Percentiles rank a stretch among this genome's conserved stretches.
Conservation (phyloP, 139 green algal genomes). For the Chlorella sp. region DNA sequence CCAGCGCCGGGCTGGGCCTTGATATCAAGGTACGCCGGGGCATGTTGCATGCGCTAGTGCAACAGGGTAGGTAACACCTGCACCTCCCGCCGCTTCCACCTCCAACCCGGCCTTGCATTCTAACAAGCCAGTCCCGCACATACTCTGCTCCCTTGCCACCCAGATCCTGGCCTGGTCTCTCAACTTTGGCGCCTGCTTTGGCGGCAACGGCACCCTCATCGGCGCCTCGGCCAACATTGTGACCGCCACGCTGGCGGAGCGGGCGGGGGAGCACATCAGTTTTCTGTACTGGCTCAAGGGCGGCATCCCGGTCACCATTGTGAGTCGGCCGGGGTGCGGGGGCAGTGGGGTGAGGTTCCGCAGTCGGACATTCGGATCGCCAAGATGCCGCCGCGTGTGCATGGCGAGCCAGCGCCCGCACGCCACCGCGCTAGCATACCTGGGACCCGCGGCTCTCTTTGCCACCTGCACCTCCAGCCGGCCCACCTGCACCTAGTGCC, state of each 20-base stretch:
- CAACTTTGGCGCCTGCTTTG: slow-evolving; percentile 26
- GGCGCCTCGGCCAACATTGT: slow-evolving; percentile 6
- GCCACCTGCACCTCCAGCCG: neutral
- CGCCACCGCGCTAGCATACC: neutral
- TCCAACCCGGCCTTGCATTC: too few relatives aligned
- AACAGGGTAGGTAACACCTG: neutral
- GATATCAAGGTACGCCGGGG: neutral
- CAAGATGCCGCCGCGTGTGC: neutral
- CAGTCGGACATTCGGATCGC: too few relatives aligned
- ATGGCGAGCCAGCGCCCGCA: neutral
- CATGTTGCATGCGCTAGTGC: too few relatives aligned
- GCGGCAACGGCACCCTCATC: slow-evolving; percentile 12
- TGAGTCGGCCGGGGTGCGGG: neutral
- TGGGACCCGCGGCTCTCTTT: neutral
- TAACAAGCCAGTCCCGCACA: too few relatives aligned
- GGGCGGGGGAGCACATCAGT: neutral
- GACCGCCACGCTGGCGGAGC: slow-evolving; percentile 13
- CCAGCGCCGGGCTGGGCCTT: slow-evolving; percentile 43
- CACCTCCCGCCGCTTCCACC: too few relatives aligned
- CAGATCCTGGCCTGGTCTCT: slow-evolving; percentile 13
- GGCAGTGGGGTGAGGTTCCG: too few relatives aligned
- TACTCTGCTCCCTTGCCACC: too few relatives aligned
- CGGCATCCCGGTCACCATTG: neutral
- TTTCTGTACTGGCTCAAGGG: neutral
- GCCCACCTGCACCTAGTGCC: neutral